A percentile compares a stretch with the other conserved stretches of the same genome.
Conservation (phyloP, 805 yeast genomes). For the Cephaloascus albidus region DNA sequence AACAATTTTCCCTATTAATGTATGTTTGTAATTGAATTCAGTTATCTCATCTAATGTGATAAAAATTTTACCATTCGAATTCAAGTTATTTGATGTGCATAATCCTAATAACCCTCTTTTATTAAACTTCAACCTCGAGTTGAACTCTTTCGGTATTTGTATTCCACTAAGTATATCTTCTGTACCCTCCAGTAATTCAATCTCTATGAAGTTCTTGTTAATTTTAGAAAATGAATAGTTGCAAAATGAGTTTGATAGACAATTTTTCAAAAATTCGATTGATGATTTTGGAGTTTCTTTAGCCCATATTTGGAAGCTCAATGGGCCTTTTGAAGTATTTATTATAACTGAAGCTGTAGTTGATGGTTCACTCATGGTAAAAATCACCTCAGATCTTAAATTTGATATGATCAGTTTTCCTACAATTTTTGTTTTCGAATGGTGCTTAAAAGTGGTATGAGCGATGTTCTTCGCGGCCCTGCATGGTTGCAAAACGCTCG, state of each 20-base stretch:
- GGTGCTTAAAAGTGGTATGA: too few species aligned
- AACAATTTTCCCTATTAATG: slow-evolving; percentile 49
- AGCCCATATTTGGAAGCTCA: slow-evolving; percentile 61
- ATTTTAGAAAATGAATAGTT: background rate
- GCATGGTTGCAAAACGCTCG: too few species aligned
- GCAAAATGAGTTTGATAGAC: slow-evolving; percentile 9
- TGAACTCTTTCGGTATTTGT: slow-evolving; percentile 26
- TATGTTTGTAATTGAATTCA: slow-evolving; percentile 28
- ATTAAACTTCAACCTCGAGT: slow-evolving; percentile 39
- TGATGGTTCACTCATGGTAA: slow-evolving; percentile 38
- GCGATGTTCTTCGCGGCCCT: too few species aligned
- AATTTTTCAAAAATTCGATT: slow-evolving; percentile 37
- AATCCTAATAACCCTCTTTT: slow-evolving; percentile 49
- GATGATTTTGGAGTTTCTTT: slow-evolving; percentile 49
- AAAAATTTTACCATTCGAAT: slow-evolving; percentile 24
- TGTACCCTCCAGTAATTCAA: background rate
- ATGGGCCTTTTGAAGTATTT: slow-evolving; percentile 46
- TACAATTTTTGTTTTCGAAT: too few species aligned
- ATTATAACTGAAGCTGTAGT: slow-evolving; percentile 52
- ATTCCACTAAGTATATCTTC: background rate
- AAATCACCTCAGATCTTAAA: too few species aligned
- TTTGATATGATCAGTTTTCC: too few species aligned
- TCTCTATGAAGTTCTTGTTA: background rate
- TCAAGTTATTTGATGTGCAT: slow-evolving; percentile 25
- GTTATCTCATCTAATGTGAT: slow-evolving; percentile 39